Evolutionary conservation across 169 alveolate genomes (phyloP), one percentile per base, ranked within the genome.

Genomic region (Babesia divergens): DNA sequence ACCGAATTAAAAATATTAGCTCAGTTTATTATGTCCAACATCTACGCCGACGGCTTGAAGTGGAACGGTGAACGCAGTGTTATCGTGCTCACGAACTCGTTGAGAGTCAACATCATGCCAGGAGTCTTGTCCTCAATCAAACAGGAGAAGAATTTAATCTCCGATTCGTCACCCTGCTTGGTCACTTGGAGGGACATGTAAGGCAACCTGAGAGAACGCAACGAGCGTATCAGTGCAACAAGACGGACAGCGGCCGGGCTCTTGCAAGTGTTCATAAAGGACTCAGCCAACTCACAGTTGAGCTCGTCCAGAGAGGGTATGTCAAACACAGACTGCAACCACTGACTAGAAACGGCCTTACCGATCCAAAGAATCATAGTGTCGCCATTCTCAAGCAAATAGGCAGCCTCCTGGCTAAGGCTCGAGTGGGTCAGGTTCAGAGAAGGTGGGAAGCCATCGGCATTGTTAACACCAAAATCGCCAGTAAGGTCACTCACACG

Each of bases 321-420:
- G 7, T 92, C 95, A 46, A 91, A 88, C 31, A 88, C 90, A 5
- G 90, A 51, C 72, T 88, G 83, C 31, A 91, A 53, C 94, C 94
- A 91, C 52, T 86, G 91, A 13, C 91, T 67, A 29, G 89, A 69
- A 6, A 91, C 80, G 64, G 83, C 59, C 94, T 90, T 84, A 55
- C 97, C 97, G 35, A 93, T 87, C 97, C 97, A 93, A 52, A 93
- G 74, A 16, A 90, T 59, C 90, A 93, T 86, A 26, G 71, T 53
- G 65, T 92, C 97, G 18, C 97, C 97, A 65, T 93, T 92, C 49
- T 92, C 96, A 32, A 93, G 72, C 24, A 93, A 81, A 72, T 89
- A 93, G 24, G 94, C 94, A 13, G 90, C 94, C 26, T 92, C 96
- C 65, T 89, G 94, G 18, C 91, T 83, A 83, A 93, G 86, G 32